Conservation (phyloP, 495 filamentous ascomycete species). For the Neurospora hispaniola region DNA sequence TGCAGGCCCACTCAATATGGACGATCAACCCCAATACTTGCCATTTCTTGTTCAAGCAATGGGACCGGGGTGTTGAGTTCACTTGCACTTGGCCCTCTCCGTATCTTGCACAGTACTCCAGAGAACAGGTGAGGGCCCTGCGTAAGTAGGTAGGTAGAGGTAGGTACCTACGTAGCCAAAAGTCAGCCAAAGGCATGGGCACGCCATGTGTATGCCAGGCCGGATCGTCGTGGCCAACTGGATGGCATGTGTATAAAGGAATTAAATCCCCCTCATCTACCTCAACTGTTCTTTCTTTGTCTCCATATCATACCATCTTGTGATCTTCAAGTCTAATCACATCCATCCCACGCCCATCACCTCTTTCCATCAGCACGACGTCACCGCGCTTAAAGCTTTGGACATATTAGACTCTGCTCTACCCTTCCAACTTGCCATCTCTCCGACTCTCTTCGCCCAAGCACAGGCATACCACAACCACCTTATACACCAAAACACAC, state of each 20-base stretch:
- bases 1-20: background rate
- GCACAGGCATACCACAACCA: background rate
- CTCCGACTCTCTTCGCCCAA: background rate
- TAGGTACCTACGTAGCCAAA: background rate
- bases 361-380: background rate
- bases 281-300: conserved; percentile 8
- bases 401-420: background rate
- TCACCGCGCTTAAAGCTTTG: background rate
- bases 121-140: background rate
- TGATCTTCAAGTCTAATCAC: background rate
- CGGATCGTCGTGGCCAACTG: conserved; percentile 5
- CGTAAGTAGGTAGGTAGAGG: too few relatives aligned
- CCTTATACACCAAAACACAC: background rate
- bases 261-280: conserved; percentile 6
- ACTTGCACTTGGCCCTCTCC: background rate
- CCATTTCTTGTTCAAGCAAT: background rate
- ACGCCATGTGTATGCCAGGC: background rate
- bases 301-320: conserved; percentile 6
- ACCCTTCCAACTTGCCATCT: background rate
- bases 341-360: background rate
- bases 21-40: background rate
- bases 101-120: background rate
- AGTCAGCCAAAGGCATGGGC: background rate
- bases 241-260: conserved; percentile 10
- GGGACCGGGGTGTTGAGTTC: background rate